phyloP scores from a whole-genome alignment of 352 stramenopile species.

The Phytophthora gonapodyides region DNA sequence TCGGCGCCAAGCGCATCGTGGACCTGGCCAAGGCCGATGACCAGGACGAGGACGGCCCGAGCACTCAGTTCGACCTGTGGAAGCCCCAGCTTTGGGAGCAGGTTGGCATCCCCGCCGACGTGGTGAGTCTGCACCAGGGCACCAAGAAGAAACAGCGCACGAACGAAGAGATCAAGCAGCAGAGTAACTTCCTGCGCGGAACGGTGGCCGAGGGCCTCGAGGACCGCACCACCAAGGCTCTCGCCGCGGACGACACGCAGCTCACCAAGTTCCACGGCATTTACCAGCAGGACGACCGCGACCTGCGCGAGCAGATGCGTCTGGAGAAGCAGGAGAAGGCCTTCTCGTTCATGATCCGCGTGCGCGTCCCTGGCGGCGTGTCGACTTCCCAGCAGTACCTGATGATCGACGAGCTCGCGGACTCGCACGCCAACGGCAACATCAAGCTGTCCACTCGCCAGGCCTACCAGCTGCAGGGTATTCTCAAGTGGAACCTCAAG shows the following conservation, averaged over 20 bases:
- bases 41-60: conserved; percentile 80
- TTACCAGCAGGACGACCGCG: conserved; percentile 97
- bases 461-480: conserved; percentile 97
- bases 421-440: conserved; percentile 95
- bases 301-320: conserved; percentile 81
- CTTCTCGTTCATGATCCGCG: conserved; percentile 97
- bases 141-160: conserved; percentile 75
- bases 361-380: conserved; percentile 96
- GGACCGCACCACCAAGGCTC: conserved; percentile 73
- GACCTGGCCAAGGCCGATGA: conserved; percentile 71
- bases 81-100: conserved; percentile 79
- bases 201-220: conserved; percentile 70
- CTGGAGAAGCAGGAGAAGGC: conserved; percentile 89
- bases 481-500: conserved; percentile 98
- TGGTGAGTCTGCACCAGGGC: conserved; percentile 46
- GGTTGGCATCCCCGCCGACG: conserved; percentile 64
- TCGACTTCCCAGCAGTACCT: conserved; percentile 93
- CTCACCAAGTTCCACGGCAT: conserved; percentile 97
- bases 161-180: conserved; percentile 85
- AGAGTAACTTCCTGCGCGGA: conserved; percentile 79
- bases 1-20: conserved; percentile 70
- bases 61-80: conserved; percentile 73
- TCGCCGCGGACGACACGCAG: conserved; percentile 73
- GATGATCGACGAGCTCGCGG: conserved; percentile 93
- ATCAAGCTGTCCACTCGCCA: conserved; percentile 96